phyloP scores from a whole-genome alignment of 805 yeast genomes.

The Cyberlindnera xishuangbannaensis region DNA sequence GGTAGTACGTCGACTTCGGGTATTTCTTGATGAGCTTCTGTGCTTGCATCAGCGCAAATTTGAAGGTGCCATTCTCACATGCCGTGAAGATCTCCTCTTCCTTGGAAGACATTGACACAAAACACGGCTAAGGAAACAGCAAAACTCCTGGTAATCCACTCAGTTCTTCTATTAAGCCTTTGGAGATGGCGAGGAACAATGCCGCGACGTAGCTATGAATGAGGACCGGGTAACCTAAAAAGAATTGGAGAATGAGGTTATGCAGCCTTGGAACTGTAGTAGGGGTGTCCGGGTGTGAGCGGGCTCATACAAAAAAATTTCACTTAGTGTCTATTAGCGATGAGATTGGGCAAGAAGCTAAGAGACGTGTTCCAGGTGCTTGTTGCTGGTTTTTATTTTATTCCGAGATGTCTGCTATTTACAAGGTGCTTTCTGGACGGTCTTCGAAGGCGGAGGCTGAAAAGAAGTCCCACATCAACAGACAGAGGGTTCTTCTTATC shows the following conservation, averaged over 20 bases:
- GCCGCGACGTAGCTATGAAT: too few relatives aligned
- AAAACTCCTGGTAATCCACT: too few relatives aligned
- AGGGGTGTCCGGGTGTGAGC: slow-evolving; percentile 5
- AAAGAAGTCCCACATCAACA: slow-evolving; percentile 61
- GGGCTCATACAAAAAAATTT: slow-evolving; percentile 8
- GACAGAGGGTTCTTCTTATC: slow-evolving; percentile 82
- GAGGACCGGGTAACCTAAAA: too few relatives aligned
- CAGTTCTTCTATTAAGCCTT: too few relatives aligned
- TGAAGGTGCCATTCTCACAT: slow-evolving; percentile 47
- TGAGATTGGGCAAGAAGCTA: slow-evolving; percentile 1
- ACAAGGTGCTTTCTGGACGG: slow-evolving; percentile 57
- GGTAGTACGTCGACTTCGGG: slow-evolving; percentile 53
- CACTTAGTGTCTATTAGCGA: slow-evolving; percentile 4
- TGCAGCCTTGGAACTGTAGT: background rate
- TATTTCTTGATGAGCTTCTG: slow-evolving; percentile 42
- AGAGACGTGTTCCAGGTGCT: slow-evolving; percentile 66
- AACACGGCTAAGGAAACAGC: too few relatives aligned
- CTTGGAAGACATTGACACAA: background rate
- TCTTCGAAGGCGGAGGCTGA: slow-evolving; percentile 29
- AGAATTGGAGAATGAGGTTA: too few relatives aligned
- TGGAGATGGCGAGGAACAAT: too few relatives aligned
- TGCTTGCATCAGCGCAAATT: slow-evolving; percentile 45
- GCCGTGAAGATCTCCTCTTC: slow-evolving; percentile 30
- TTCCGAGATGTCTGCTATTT: slow-evolving; percentile 60
- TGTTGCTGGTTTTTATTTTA: too few relatives aligned